These are phyloP conservation scores for Solanum corneliomulleri DNA, from an alignment of 257 asterid genomes.

Conservation along the genomic window DNA sequence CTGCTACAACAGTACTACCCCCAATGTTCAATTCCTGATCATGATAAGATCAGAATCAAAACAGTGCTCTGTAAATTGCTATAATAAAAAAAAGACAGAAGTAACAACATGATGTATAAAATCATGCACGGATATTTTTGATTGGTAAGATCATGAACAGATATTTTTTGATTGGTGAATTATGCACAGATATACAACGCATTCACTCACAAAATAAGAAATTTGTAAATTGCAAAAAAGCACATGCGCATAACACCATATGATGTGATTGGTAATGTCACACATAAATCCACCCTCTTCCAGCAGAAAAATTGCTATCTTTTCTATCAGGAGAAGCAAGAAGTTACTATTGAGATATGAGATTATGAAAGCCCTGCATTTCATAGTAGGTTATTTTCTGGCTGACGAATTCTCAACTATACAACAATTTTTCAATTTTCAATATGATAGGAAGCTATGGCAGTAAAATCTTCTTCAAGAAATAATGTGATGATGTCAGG, in stretches of 20 bases:
- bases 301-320: neutral
- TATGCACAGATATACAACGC: neutral
- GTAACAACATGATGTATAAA: neutral
- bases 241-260: neutral
- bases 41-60: slow-evolving; percentile 4
- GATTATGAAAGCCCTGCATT: neutral
- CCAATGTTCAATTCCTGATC: slow-evolving; percentile 85
- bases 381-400: neutral
- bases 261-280: neutral
- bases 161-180: neutral
- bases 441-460: neutral
- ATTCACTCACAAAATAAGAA: neutral
- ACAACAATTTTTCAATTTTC: neutral
- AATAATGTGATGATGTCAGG: neutral
- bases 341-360: neutral
- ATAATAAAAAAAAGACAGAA: neutral
- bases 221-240: neutral
- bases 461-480: neutral
- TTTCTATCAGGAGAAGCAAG: neutral
- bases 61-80: neutral
- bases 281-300: neutral
- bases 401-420: neutral
- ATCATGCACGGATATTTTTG: neutral
- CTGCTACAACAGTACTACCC: slow-evolving; percentile 56
- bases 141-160: neutral